A percentile compares a stretch with the other conserved stretches of the same genome.
Conservation (phyloP, 768 basidiomycete genomes). For the Boletus pseudo-olivaceus region DNA sequence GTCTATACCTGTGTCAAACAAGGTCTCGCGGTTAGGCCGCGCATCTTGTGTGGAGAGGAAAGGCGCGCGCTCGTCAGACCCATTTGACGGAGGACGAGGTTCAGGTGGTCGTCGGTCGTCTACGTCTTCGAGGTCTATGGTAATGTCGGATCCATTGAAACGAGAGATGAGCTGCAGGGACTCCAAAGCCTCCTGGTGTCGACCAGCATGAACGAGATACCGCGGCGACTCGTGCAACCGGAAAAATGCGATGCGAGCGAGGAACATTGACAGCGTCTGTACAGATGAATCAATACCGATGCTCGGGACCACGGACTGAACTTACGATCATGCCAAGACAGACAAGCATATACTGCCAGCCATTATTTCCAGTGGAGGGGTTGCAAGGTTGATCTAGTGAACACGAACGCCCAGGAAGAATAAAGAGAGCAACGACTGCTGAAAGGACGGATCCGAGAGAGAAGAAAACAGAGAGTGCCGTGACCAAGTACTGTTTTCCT, state of each 20-base stretch:
- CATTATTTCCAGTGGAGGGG: conserved; percentile 65
- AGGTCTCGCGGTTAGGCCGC: background rate
- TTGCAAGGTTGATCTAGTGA: conserved; percentile 53
- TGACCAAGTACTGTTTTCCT: conserved; percentile 88
- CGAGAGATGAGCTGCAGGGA: conserved; percentile 80
- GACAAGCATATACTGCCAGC: conserved; percentile 86
- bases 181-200: conserved; percentile 79
- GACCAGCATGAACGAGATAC: conserved; percentile 86
- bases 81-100: conserved; percentile 14
- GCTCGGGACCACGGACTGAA: conserved; percentile 18
- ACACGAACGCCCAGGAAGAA: conserved; percentile 78
- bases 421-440: conserved; percentile 71
- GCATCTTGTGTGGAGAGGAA: conserved; percentile 24
- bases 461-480: conserved; percentile 92
- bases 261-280: conserved; percentile 85
- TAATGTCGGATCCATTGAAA: conserved; percentile 76
- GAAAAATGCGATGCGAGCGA: conserved; percentile 86
- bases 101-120: conserved; percentile 36
- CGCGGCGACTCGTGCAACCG: conserved; percentile 92
- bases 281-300: conserved; percentile 2
- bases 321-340: conserved; percentile 79
- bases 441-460: conserved; percentile 87
- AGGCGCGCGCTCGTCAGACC: conserved; percentile 27
- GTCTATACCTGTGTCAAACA: conserved; percentile 9
- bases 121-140: conserved; percentile 71